Evolutionary conservation across 495 filamentous ascomycete genomes (phyloP), one percentile per base, ranked within the genome.

Genomic region (Talaromyces liani): DNA sequence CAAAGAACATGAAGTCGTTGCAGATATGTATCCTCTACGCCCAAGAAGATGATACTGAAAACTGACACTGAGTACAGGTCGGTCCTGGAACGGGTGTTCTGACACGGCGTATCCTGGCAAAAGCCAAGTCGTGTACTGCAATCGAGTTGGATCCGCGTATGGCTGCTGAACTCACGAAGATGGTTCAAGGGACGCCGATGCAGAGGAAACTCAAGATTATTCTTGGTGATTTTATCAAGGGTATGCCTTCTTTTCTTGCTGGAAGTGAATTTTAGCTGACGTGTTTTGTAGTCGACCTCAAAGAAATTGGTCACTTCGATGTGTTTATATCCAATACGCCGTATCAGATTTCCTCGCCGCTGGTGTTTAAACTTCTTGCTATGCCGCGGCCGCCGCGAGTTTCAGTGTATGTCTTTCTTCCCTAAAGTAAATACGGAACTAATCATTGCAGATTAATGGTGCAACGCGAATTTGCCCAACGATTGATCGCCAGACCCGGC

Each of bases 381-480:
- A 54, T 58, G 51, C 60, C 64, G n/a, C 59, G 49, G 3, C 60
- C 64, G 12, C 64, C 64, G 22, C 59, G 54, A 16, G 54, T 58
- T 8, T 62, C 60, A 18, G 27, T 62, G 60, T 62, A 31, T 29
- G 60, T 27, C 14, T 54, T 4, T 6, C 18, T 18, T 14, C 0
- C 0, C 41, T 45, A 18, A 20, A 16, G 12, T 10, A 59, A 59
- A 49, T 9, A 39, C 10, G 10, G 12, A 18, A 3, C 53, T 56
- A 29, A 56, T 22, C 2, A 6, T 14, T 0, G 24, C 24, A 63
- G 62, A 39, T 55, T 65, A 27, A 65, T 65, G 64, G 59, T 65
- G 74, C 72, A 75, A 59, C 71, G 71, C 14, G 76, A 77, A 67
- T 78, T 75, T 33, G 73, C 74, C 18, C 63, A 72, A 47, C 69